Base-by-base conservation (phyloP, 768 basidiomycete species). In the Suillus subalutaceus region DNA sequence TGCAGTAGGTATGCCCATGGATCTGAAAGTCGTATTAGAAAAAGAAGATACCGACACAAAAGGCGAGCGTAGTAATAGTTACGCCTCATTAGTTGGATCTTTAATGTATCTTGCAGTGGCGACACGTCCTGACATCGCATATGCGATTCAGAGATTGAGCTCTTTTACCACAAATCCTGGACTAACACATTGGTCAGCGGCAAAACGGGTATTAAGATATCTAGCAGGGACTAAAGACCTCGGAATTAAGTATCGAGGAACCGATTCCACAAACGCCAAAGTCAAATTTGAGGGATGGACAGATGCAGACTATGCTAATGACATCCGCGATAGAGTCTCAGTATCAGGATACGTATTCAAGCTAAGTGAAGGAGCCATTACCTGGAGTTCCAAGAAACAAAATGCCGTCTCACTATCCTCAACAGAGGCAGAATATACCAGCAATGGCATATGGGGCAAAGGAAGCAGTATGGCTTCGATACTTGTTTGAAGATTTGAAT, bases 361-460 rank as follows among this genome's bases (percentile, higher is more conserved):
- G 68, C 58, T 55, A 58, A 74, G 65, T 80, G 79, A 56, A 72
- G 62, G 69, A 1, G 43, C 66, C 75, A 10, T 82, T 62, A 1
- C 76, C 68, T 52, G 79, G 67, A 20, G 77, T 55, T 38, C 73
- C 16, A 20, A 76, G 72, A 73, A 80, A 78, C 78, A 76, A 73
- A 62, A 72, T 74, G 0, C 74, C 72, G 59, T 82, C 69, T 6
- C 48, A 0, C 44, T 65, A 0, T 64, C 40, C 0, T 66, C 67
- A 0, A 44, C 62, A 1, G 48, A 71, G 10, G 55, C 67, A 0
- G 66, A 68, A 26, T 72, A 62, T 13, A 64, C 16, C n/a, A 2
- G 46, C 67, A 0, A 65, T 72, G 43, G 65, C 65, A 0, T 44
- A 60, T 1, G 66, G 69, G 5, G 23, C 18, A 0, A 12, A 16